Base-by-base conservation (phyloP, 768 basidiomycete genomes). In the Cystobasidium onofrii region DNA sequence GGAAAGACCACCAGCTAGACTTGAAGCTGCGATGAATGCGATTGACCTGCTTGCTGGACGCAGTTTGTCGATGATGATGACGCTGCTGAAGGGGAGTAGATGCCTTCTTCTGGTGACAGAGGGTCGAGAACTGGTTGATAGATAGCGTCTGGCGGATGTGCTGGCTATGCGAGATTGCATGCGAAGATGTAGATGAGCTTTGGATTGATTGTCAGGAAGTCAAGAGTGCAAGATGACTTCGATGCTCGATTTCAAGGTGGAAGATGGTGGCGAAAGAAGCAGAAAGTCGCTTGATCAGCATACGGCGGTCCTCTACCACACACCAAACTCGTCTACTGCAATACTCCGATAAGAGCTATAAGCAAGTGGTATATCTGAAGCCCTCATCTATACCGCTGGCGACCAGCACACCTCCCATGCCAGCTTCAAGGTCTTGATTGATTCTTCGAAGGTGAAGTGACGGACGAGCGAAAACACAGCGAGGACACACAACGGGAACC, bases 1-100 rank as follows among this genome's bases (percentile, higher is more conserved):
- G n/a, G 69, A 71, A 36, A 71, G 69, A 29, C 69, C 69, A 25
- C 69, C 69, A 12, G 69, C 69, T 25, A 67, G 39, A 52, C 65
- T 67, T 17, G 43, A 25, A 10, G 33, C 69, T 27, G 52, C 69
- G 54, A 71, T 31, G 55, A 41, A 71, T 31, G 69, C 31, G 69
- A 71, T 71, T 23, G 69, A 54, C 34, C 41, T 46, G 36, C n/a
- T 29, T 69, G 66, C 41, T 4, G 66, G 46, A 34, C 69, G 23
- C 69, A 71, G 69, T 23, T 71, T 71, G 69, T 39, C 29, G 69
- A 60, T 55, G 55, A 60, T 55, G 55, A 60, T 60, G 25, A 34
- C 25, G 57, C 57, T 60, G 57, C 27, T 29, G 23, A 13, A 39
- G 7, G 39, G 39, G 15, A 39, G 39, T 6, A 39, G 39, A 6